phyloP scores from a whole-genome alignment of 2,329 filamentous ascomycete species.

The Ascochyta clinopodiicola region DNA sequence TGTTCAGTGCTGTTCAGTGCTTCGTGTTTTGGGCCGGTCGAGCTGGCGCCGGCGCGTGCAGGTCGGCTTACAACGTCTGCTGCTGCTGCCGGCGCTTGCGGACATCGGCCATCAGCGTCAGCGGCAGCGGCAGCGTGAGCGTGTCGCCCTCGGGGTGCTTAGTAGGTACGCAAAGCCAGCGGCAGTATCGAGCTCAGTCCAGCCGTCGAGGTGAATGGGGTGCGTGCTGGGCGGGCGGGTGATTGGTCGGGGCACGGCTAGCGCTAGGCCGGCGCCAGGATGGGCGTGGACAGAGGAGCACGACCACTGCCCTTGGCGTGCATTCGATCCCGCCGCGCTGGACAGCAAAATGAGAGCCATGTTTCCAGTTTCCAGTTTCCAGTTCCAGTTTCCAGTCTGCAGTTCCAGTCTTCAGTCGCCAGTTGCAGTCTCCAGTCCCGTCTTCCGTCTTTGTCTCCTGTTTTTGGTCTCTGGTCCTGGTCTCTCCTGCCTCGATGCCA shows the following conservation, averaged over 20 bases:
- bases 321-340: slow-evolving; percentile 18
- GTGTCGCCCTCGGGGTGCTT: slow-evolving; percentile 9
- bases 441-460: neutral
- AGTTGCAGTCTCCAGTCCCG: too few relatives aligned
- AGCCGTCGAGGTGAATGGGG: slow-evolving; percentile 6
- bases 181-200: too few relatives aligned
- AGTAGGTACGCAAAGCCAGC: neutral
- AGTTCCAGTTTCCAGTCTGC: neutral
- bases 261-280: slow-evolving; percentile 15
- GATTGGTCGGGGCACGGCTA: slow-evolving; percentile 11
- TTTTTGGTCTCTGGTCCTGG: slow-evolving; percentile 1
- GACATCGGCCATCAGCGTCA: neutral
- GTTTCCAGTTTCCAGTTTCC: slow-evolving; percentile 15
- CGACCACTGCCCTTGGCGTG: slow-evolving; percentile 16
- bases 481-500: slow-evolving; percentile 15
- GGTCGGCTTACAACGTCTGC: neutral
- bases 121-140: neutral
- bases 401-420: neutral
- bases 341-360: slow-evolving; percentile 22
- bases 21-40: neutral
- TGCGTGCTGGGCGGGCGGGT: neutral
- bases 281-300: slow-evolving; percentile 1
- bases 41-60: slow-evolving; percentile 12
- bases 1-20: too few relatives aligned
- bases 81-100: slow-evolving; percentile 5